Percentiles rank a stretch among this genome's conserved stretches.
phyloP scores from a whole-genome alignment of 257 asterid genomes.

The Misopates orontium region DNA sequence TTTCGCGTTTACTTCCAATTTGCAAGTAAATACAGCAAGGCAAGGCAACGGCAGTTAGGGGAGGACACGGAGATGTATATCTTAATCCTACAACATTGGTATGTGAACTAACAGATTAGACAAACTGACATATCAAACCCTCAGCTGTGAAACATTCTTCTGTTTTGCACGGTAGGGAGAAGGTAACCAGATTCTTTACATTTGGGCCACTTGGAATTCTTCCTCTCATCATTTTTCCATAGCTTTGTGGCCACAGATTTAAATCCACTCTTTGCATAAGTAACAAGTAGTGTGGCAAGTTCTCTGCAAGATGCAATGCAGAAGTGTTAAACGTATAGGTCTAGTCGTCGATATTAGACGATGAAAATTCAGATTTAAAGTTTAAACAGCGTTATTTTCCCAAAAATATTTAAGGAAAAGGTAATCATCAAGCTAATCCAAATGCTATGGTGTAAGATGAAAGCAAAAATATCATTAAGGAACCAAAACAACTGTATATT shows the following conservation, averaged over 20 bases:
- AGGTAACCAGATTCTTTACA: slow-evolving; percentile 71
- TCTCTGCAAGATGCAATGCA: slow-evolving; percentile 52
- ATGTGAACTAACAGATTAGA: slow-evolving; percentile 28
- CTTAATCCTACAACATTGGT: not conserved
- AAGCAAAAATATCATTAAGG: too few relatives aligned
- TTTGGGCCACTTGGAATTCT: slow-evolving; percentile 57
- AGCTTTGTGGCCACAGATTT: slow-evolving; percentile 63
- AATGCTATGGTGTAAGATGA: too few relatives aligned
- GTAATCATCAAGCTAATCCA: too few relatives aligned
- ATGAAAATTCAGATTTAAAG: too few relatives aligned
- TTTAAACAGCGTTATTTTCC: too few relatives aligned
- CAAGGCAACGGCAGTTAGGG: not conserved
- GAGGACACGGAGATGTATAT: not conserved
- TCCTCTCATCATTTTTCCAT: slow-evolving; percentile 71
- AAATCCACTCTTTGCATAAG: slow-evolving; percentile 64
- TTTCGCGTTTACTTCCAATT: not conserved
- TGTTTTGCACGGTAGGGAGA: slow-evolving; percentile 72
- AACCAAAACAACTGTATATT: too few relatives aligned
- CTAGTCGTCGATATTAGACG: not conserved
- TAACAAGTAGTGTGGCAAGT: slow-evolving; percentile 53
- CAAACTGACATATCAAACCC: slow-evolving; percentile 46
- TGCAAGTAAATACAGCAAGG: not conserved
- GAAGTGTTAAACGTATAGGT: slow-evolving; percentile 19
- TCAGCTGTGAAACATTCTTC: slow-evolving; percentile 50
- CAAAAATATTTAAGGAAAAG: too few relatives aligned